Evolutionary conservation across 176 grass and related monocot genomes (phyloP).

Genomic region (Tuctoria greenei): DNA sequence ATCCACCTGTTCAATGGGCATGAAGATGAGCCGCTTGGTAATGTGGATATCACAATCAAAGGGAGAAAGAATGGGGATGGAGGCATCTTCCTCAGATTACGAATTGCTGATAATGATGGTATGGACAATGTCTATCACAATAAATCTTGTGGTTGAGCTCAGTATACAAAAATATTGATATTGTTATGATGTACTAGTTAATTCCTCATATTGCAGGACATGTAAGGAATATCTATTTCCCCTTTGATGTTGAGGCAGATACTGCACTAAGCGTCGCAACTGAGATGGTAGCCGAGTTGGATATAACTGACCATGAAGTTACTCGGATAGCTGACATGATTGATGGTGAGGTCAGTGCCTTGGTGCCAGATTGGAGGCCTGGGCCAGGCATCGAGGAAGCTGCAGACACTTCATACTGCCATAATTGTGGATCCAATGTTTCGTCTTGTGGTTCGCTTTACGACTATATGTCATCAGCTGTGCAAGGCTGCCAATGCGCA

Average conservation of each 20-base stretch:
- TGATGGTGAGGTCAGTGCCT: slow-evolving; percentile 69
- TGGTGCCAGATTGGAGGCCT: slow-evolving; percentile 82
- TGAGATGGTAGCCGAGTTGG: slow-evolving; percentile 86
- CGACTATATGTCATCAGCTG: slow-evolving; percentile 60
- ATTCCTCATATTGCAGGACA: slow-evolving; percentile 51
- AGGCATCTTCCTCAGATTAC: slow-evolving; percentile 67
- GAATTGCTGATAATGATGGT: slow-evolving; percentile 82
- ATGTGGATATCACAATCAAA: slow-evolving; percentile 82
- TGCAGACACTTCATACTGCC: slow-evolving; percentile 44
- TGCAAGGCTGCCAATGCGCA: slow-evolving; percentile 43
- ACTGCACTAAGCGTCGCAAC: slow-evolving; percentile 80
- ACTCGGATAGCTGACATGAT: slow-evolving; percentile 94
- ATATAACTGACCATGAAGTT: slow-evolving; percentile 93
- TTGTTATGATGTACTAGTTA: slow-evolving; percentile 16
- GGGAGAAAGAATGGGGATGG: slow-evolving; percentile 79
- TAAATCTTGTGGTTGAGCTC: slow-evolving; percentile 19
- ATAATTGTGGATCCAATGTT: slow-evolving; percentile 66
- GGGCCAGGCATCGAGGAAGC: slow-evolving; percentile 80
- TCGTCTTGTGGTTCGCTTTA: slow-evolving; percentile 68
- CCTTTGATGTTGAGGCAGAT: slow-evolving; percentile 72
- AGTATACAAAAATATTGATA: slow-evolving; percentile 2
- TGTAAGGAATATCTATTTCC: slow-evolving; percentile 85
- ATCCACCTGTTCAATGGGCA: slow-evolving; percentile 76
- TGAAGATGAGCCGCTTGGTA: slow-evolving; percentile 61
- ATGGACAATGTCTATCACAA: slow-evolving; percentile 20